Percentiles rank a stretch among this genome's conserved stretches.
Conservation (phyloP, 805 yeast genomes). For the Saccharomycopsis malanga region DNA sequence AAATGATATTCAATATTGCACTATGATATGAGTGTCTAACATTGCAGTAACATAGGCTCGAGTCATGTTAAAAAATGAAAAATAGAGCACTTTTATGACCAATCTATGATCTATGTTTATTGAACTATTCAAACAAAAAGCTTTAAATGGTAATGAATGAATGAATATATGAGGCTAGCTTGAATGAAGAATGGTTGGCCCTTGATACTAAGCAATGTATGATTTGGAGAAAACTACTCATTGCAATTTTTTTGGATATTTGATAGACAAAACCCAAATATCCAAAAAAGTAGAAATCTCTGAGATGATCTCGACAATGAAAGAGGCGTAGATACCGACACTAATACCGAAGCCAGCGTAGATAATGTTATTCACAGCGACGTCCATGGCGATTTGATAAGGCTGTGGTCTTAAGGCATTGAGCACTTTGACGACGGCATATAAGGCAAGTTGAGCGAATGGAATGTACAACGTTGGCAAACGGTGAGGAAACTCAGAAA, state of each 20-base stretch:
- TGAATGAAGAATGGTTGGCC: too few species aligned
- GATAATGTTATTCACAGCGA: conserved; percentile 43
- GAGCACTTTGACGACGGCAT: conserved; percentile 25
- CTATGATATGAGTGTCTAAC: too few species aligned
- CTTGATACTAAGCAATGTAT: too few species aligned
- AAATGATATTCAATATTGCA: too few species aligned
- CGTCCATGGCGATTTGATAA: conserved; percentile 32
- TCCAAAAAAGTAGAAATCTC: conserved; percentile 77
- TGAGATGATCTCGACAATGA: conserved; percentile 70
- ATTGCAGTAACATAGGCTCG: too few species aligned
- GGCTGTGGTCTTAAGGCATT: conserved; percentile 22
- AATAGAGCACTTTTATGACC: too few species aligned
- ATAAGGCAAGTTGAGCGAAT: conserved; percentile 35
- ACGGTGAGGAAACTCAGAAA: conserved; percentile 65
- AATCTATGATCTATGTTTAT: too few species aligned
- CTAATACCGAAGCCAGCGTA: conserved; percentile 66
- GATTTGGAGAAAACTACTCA: too few species aligned
- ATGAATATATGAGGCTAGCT: too few species aligned
- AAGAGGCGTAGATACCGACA: conserved; percentile 59
- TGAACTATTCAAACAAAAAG: too few species aligned
- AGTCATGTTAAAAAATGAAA: too few species aligned
- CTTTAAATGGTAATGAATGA: too few species aligned
- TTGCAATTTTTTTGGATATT: conserved; percentile 51
- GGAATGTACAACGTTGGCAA: conserved; percentile 71
- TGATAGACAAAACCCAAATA: conserved; percentile 77